phyloP scores from a whole-genome alignment of 2,329 filamentous ascomycete genomes.

The Colletotrichum cuscutae region DNA sequence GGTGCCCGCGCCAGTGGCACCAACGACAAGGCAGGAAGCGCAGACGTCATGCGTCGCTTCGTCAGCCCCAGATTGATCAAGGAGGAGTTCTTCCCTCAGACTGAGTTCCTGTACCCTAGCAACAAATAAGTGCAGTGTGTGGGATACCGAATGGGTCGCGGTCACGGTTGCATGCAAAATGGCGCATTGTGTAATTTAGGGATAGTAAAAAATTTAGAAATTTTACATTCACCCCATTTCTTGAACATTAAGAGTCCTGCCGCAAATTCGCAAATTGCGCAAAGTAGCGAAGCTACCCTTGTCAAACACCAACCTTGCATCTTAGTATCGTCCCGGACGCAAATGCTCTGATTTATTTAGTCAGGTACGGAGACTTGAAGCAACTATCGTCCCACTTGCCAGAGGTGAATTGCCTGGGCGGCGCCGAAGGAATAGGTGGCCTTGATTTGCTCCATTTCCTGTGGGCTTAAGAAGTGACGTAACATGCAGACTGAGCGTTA shows the following conservation, averaged over 20 bases:
- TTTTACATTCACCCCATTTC: neutral
- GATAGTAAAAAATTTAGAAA: neutral
- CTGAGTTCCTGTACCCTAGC: constrained; percentile 58
- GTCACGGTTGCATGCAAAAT: constrained; percentile 1
- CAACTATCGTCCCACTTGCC: too few relatives aligned
- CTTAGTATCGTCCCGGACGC: too few relatives aligned
- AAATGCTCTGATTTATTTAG: too few relatives aligned
- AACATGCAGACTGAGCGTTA: too few relatives aligned
- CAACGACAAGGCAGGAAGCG: constrained; percentile 78
- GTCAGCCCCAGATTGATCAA: constrained; percentile 75
- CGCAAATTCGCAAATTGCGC: neutral
- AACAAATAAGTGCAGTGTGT: constrained; percentile 47
- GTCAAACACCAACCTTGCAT: neutral
- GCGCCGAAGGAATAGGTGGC: too few relatives aligned
- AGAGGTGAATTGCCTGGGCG: too few relatives aligned
- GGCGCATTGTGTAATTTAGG: neutral
- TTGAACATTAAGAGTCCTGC: neutral
- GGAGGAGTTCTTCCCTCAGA: constrained; percentile 71
- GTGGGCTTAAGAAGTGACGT: too few relatives aligned
- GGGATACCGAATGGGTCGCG: neutral
- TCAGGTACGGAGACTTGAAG: too few relatives aligned
- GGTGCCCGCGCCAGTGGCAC: constrained; percentile 75
- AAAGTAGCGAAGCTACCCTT: neutral
- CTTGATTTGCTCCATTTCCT: too few relatives aligned
- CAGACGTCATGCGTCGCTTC: constrained; percentile 72